Conservation (phyloP, 2,329 filamentous ascomycete species). For the Periglandula ipomoeae region DNA sequence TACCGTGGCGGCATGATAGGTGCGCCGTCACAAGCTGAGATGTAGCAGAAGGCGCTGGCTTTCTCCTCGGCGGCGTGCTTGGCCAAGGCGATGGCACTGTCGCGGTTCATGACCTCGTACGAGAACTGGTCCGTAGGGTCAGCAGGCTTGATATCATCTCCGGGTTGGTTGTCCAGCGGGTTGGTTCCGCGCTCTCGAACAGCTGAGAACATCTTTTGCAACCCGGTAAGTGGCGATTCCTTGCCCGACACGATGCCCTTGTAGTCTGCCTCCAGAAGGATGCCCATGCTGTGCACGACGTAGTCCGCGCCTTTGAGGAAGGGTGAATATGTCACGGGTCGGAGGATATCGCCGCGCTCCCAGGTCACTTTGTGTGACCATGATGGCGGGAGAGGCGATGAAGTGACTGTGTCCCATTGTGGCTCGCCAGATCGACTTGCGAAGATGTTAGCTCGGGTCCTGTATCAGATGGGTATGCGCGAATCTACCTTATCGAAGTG, state of each 20-base stretch:
- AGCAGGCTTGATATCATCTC: slow-evolving; percentile 52
- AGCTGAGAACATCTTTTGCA: slow-evolving; percentile 68
- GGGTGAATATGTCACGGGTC: slow-evolving; percentile 67
- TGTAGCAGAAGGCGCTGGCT: slow-evolving; percentile 68
- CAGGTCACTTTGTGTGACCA: slow-evolving; percentile 82
- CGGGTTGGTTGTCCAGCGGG: slow-evolving; percentile 54
- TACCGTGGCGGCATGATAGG: slow-evolving; percentile 79
- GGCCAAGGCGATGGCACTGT: slow-evolving; percentile 75
- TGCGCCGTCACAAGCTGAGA: slow-evolving; percentile 80
- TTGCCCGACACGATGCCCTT: slow-evolving; percentile 80
- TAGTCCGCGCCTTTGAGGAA: slow-evolving; percentile 70
- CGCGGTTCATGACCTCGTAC: slow-evolving; percentile 96
- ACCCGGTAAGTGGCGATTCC: slow-evolving; percentile 70
- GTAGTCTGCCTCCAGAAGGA: slow-evolving; percentile 94
- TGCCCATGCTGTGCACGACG: slow-evolving; percentile 92
- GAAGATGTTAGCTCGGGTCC: background rate
- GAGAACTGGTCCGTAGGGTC: slow-evolving; percentile 71
- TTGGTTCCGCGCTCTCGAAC: slow-evolving; percentile 57
- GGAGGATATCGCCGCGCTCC: slow-evolving; percentile 81
- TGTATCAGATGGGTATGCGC: background rate
- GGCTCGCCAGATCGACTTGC: slow-evolving; percentile 81
- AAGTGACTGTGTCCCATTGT: slow-evolving; percentile 71
- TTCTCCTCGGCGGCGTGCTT: slow-evolving; percentile 59
- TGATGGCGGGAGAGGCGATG: slow-evolving; percentile 57
- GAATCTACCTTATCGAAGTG: slow-evolving; percentile 71